Percentiles rank a stretch among this genome's conserved stretches.
Evolutionary conservation across 2,329 filamentous ascomycete genomes (phyloP).

Genomic region (Berkeleyomyces basicola): DNA sequence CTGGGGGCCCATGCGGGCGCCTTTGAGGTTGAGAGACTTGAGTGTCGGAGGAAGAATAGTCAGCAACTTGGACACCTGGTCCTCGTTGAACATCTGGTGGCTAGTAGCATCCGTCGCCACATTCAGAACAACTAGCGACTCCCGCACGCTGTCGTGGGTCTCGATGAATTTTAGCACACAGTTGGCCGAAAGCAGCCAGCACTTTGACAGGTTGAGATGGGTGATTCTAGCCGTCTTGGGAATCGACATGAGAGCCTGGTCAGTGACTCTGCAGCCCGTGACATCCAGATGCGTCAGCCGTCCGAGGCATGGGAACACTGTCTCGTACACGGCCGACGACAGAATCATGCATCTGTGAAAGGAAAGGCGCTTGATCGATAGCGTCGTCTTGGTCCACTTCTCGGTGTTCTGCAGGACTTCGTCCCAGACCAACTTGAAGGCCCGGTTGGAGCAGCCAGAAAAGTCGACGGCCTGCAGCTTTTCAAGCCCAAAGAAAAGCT

Average conservation of each 20-base stretch:
- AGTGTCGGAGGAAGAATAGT: constrained; percentile 49
- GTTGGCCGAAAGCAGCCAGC: constrained; percentile 49
- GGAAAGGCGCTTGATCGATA: constrained; percentile 47
- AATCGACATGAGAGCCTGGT: constrained; percentile 52
- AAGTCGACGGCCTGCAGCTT: constrained; percentile 55
- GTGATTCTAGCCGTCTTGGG: constrained; percentile 56
- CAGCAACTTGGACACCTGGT: constrained; percentile 48
- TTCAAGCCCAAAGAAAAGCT: constrained; percentile 51
- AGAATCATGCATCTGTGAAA: constrained; percentile 66
- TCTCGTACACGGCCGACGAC: constrained; percentile 48
- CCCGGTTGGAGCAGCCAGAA: constrained; percentile 53
- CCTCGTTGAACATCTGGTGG: constrained; percentile 51
- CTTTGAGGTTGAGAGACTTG: constrained; percentile 59
- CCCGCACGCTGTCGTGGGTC: constrained; percentile 50
- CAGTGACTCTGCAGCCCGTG: constrained; percentile 60
- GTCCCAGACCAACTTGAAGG: constrained; percentile 50
- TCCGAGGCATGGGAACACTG: constrained; percentile 51
- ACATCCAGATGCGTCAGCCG: constrained; percentile 63
- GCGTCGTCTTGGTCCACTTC: constrained; percentile 17
- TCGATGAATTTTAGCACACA: constrained; percentile 54
- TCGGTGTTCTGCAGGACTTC: constrained; percentile 33
- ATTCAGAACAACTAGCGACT: constrained; percentile 53
- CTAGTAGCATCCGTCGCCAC: constrained; percentile 55
- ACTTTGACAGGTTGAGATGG: constrained; percentile 64
- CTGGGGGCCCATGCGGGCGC: constrained; percentile 48